Base-by-base conservation (phyloP, 441 rosid genomes). In the Lepidium campestre region DNA sequence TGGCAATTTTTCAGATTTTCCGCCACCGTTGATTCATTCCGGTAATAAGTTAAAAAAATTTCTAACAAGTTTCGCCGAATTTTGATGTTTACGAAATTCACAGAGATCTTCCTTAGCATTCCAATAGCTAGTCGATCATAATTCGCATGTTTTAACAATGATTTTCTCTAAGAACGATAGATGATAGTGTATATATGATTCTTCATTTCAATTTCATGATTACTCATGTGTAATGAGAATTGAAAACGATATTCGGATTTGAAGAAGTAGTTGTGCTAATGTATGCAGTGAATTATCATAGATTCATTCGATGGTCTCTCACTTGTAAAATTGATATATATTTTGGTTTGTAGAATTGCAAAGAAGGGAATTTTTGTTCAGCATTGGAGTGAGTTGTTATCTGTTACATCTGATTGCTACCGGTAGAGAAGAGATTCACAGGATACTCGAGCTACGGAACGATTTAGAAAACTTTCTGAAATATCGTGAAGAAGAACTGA, bases 351-450 rank as follows among this genome's bases (percentile, higher is more conserved):
- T 79, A 80, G 93, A 81, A 39, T 20, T 46, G 53, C 41, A 42
- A 45, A 56, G 79, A 53, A 75, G 20, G n/a, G 87, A 79, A 14
- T 39, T 61, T 19, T 41, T 74, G 70, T 74, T 86, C 31, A 83
- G 82, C 48, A 11, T 85, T 56, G 93, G 93, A 65, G 55, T 78
- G 37, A 91, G 84, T 13, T 82, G 79, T 53, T 78, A 79, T 69
- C 80, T 93, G 35, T 40, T 90, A 13, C 78, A 81, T 75, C 57
- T 90, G 27, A 69, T 86, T 42, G 87, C 79, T 27, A 79, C 82
- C 0, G 78, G 85, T 67, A 87, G 81, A 74, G 80, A 70, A 42
- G 97, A 93, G 73, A 90, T 85, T 48, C 63, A 75, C 66, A 88
- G 83, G 71, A 76, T 86, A 68, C 41, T 50, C 50, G 84, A 82